Evolutionary conservation across 2,329 filamentous ascomycete genomes (phyloP), one percentile per base, ranked within the genome.

Genomic region (Ophiostoma pallidulum): DNA sequence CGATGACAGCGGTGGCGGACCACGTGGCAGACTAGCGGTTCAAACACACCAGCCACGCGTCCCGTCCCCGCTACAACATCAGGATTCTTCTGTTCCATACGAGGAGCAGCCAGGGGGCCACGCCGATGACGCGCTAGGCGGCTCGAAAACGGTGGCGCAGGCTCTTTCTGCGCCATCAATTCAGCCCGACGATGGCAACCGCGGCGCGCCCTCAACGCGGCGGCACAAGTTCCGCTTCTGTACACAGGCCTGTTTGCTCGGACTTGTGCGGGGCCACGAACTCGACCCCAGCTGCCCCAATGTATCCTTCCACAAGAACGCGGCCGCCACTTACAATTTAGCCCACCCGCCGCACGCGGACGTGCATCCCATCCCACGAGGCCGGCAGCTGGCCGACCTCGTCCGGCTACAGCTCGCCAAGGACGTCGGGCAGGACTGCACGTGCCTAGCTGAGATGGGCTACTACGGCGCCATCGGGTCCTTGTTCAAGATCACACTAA

Each of bases 401-500:
- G 33, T 50, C 1, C 45, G 40, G 20, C 32, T 44, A 18, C 50
- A 52, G 22, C 33, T 52, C 14, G 44, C 42, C 24, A 41, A 33
- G 19, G 50, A 48, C 26, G 29, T 20, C 13, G 47, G 50, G 31
- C 32, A 45, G 19, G 47, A 50, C 31, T 52, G 50, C 38, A 9
- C 39, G 18, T 50, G 18, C 41, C 31, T 38, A n/a, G n/a, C n/a
- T n/a, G n/a, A n/a, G 24, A 4, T 45, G 13, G 43, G 41, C n/a
- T 32, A 45, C 20, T 9, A 41, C 19, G 50, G 50, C 29, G 44
- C 50, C 41, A 39, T 52, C 18, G 50, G 50, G 37, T 47, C 20
- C 16, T 45, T 48, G 29, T 50, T 52, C 38, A 47, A 52, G 20
- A 31, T 52, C 31, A 52, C 50, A 6, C 26, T 52, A 18, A 47